Evolutionary conservation across 2,329 filamentous ascomycete genomes (phyloP).

Genomic region (Paracoccidioides brasiliensis): DNA sequence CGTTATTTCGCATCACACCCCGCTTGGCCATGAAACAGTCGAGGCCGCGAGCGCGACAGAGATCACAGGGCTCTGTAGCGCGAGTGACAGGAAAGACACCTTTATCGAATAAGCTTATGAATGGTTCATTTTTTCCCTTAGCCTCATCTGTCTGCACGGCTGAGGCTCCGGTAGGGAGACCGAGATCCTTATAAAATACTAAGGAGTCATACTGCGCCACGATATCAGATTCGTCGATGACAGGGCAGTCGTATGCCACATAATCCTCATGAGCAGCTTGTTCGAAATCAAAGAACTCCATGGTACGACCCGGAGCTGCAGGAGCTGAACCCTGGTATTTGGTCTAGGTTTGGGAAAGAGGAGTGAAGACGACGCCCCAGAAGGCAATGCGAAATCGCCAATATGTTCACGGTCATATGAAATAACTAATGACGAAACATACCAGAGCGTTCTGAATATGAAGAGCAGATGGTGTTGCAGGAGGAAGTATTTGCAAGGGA

Average conservation of each 20-base stretch:
- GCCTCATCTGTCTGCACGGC: conserved; percentile 13
- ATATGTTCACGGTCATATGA: too few species aligned
- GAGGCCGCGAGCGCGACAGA: conserved; percentile 34
- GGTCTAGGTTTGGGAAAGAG: neutral
- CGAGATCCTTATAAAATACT: conserved; percentile 29
- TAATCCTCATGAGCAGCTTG: conserved; percentile 32
- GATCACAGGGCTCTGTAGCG: conserved; percentile 34
- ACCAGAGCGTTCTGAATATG: too few species aligned
- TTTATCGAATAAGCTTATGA: conserved; percentile 14
- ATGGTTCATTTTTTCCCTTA: conserved; percentile 12
- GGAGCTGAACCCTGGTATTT: neutral
- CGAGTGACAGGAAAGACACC: conserved; percentile 32
- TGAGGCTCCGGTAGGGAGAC: conserved; percentile 23
- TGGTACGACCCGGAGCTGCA: conserved; percentile 7
- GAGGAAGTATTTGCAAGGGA: neutral
- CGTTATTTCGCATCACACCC: conserved; percentile 29
- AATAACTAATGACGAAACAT: neutral
- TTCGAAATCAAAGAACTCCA: conserved; percentile 39
- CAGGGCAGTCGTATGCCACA: conserved; percentile 25
- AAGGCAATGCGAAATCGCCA: too few species aligned
- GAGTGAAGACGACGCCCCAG: too few species aligned
- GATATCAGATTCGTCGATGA: conserved; percentile 27
- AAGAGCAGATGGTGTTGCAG: neutral
- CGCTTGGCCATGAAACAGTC: conserved; percentile 35
- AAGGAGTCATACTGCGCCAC: conserved; percentile 28